phyloP scores from a whole-genome alignment of 768 basidiomycete species.

The Boletus tomentosulus region DNA sequence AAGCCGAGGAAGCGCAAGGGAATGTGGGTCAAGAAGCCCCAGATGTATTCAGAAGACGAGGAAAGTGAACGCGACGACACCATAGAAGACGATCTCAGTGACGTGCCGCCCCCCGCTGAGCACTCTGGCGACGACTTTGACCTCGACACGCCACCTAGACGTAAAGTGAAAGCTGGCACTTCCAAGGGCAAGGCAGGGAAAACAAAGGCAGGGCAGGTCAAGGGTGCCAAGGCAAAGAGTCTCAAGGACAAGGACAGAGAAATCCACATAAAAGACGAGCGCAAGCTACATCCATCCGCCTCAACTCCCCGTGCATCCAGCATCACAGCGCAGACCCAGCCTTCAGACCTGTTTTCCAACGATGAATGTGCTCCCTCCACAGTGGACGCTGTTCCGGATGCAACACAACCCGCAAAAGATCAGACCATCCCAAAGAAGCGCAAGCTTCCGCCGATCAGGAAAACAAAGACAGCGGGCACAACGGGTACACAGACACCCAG shows the following conservation, averaged over 20 bases:
- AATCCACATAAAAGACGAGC: slow-evolving; percentile 40
- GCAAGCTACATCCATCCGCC: slow-evolving; percentile 25
- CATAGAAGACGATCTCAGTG: slow-evolving; percentile 25
- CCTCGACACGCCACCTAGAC: slow-evolving; percentile 19
- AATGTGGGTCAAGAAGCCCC: slow-evolving; percentile 14
- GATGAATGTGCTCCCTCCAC: slow-evolving; percentile 18
- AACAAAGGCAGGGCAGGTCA: slow-evolving; percentile 11
- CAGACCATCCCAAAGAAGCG: slow-evolving; percentile 48
- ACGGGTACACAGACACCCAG: slow-evolving; percentile 23
- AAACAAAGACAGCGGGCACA: slow-evolving; percentile 43
- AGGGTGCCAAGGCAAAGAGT: slow-evolving; percentile 28
- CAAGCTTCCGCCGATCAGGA: slow-evolving; percentile 67
- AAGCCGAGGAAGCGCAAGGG: slow-evolving; percentile 16
- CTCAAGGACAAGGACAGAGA: slow-evolving; percentile 31
- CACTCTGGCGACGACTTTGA: slow-evolving; percentile 27
- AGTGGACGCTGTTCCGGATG: slow-evolving; percentile 9
- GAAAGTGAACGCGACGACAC: slow-evolving; percentile 24
- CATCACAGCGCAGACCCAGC: slow-evolving; percentile 32
- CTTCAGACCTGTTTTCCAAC: slow-evolving; percentile 28
- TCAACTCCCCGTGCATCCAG: slow-evolving; percentile 23
- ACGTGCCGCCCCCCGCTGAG: slow-evolving; percentile 22
- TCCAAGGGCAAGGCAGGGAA: slow-evolving; percentile 29
- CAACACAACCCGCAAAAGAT: slow-evolving; percentile 29
- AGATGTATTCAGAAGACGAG: slow-evolving; percentile 29
- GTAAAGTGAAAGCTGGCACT: slow-evolving; percentile 20